phyloP scores from a whole-genome alignment of 352 stramenopile genomes.

The Phytophthora lateralis region DNA sequence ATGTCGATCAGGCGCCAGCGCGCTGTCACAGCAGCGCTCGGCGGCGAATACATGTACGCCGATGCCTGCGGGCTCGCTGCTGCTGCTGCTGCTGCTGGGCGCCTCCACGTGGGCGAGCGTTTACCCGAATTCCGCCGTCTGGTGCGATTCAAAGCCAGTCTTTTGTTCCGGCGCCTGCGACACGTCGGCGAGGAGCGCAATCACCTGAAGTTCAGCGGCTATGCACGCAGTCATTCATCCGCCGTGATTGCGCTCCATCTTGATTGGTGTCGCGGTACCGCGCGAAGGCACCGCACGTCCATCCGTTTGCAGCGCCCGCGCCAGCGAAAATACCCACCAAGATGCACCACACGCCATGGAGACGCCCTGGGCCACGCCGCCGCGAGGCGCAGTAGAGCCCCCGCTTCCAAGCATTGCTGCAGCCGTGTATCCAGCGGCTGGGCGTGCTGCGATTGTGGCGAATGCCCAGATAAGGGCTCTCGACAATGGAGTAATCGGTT shows the following conservation, averaged over 20 bases:
- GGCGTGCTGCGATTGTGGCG: neutral
- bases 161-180: constrained; percentile 6
- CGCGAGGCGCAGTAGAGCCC: no score
- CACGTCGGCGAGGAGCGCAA: constrained; percentile 17
- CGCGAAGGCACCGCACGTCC: constrained; percentile 23
- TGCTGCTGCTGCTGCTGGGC: no score
- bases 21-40: neutral
- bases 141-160: neutral
- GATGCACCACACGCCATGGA: neutral
- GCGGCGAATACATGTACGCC: no score
- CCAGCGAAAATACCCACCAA: constrained; percentile 19
- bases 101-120: neutral
- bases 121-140: neutral
- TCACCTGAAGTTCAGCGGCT: constrained; percentile 5
- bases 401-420: neutral
- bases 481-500: neutral
- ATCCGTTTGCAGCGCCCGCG: neutral
- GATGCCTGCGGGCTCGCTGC: neutral
- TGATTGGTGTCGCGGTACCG: constrained; percentile 17
- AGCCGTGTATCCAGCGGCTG: neutral
- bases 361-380: no score
- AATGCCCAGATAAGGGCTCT: neutral
- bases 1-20: neutral
- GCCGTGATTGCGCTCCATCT: constrained; percentile 8
- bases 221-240: constrained; percentile 19